Conservation (phyloP, 352 stramenopile species). For the Globisporangium solare region DNA sequence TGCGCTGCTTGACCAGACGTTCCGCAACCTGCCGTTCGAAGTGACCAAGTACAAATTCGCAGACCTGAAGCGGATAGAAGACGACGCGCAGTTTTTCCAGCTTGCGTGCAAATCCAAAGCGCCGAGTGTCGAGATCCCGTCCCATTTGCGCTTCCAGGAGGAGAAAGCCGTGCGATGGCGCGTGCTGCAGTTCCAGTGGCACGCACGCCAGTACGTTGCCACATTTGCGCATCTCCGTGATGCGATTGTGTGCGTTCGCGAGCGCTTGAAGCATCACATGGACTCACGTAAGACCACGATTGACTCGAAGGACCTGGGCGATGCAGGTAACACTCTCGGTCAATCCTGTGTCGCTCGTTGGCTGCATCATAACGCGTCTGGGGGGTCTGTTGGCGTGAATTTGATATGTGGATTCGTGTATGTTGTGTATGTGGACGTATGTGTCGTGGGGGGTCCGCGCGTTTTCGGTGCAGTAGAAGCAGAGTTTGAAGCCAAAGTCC, state of each 20-base stretch:
- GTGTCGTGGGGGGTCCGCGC: slow-evolving; percentile 15
- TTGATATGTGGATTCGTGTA: slow-evolving; percentile 12
- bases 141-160: slow-evolving; percentile 9
- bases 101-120: not conserved
- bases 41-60: slow-evolving; percentile 63
- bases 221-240: slow-evolving; percentile 48
- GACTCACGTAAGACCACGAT: slow-evolving; percentile 22
- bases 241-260: slow-evolving; percentile 44
- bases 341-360: slow-evolving; percentile 2
- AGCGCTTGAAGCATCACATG: slow-evolving; percentile 33
- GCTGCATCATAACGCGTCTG: not conserved
- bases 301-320: slow-evolving; percentile 45
- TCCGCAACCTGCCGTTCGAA: slow-evolving; percentile 48
- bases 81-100: slow-evolving; percentile 31
- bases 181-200: slow-evolving; percentile 70
- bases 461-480: slow-evolving; percentile 61
- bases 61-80: slow-evolving; percentile 52
- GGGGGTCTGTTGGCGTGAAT: not conserved
- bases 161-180: slow-evolving; percentile 32
- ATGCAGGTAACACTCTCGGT: slow-evolving; percentile 36
- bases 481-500: slow-evolving; percentile 81
- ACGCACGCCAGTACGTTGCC: slow-evolving; percentile 59
- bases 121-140: slow-evolving; percentile 12
- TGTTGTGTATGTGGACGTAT: slow-evolving; percentile 3
- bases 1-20: slow-evolving; percentile 43